Percentiles rank a stretch among this genome's conserved stretches.
Evolutionary conservation across 129 eudicot genomes (phyloP).

Genomic region (Erigeron canadensis): DNA sequence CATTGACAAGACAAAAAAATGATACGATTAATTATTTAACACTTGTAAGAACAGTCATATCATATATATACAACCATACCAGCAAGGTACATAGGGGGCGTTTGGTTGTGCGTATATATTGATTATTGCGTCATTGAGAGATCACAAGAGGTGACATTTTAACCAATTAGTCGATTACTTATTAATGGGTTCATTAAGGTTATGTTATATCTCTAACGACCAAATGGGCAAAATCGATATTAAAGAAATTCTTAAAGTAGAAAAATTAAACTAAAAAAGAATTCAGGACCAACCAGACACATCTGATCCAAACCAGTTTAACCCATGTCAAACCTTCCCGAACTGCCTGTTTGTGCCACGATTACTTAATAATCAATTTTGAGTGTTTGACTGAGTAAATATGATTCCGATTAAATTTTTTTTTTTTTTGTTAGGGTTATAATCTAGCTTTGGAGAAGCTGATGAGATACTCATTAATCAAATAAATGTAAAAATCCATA

Average conservation of each 20-base stretch:
- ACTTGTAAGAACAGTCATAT: slow-evolving; percentile 3
- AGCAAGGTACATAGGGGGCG: neutral
- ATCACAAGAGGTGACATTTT: neutral
- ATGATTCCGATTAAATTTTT: neutral
- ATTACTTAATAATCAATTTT: neutral
- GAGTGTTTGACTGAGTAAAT: neutral
- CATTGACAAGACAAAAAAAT: slow-evolving; percentile 27
- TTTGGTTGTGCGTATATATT: neutral
- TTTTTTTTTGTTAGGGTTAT: neutral
- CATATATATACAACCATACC: too few relatives aligned
- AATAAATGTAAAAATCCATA: neutral
- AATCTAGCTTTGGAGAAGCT: neutral
- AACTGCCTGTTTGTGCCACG: neutral
- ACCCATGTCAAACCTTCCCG: neutral
- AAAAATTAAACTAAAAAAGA: neutral
- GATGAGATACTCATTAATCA: neutral
- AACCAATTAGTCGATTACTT: neutral
- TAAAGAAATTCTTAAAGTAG: neutral
- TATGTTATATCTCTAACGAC: neutral
- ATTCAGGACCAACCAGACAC: slow-evolving; percentile 2
- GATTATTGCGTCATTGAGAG: neutral
- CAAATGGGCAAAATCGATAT: neutral
- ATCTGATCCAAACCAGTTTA: neutral
- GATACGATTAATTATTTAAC: slow-evolving; percentile 15
- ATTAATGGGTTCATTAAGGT: neutral